Conservation (phyloP, 352 stramenopile genomes). For the Phytophthora pluvialis region DNA sequence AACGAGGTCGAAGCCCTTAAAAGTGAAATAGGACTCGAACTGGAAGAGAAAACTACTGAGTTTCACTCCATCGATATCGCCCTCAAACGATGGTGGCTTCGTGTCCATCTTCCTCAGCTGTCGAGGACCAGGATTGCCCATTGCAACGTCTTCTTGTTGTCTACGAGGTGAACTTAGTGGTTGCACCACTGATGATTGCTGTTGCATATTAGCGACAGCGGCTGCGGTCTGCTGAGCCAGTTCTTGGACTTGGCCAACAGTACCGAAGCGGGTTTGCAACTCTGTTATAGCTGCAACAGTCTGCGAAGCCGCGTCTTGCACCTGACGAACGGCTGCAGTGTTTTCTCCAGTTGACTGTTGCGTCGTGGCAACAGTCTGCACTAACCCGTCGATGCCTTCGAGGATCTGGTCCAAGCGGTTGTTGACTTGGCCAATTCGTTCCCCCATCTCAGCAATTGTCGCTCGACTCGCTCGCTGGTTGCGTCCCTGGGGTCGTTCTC, state of each 20-base stretch:
- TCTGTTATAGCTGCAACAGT: conserved; percentile 9
- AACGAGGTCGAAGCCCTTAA: conserved; percentile 11
- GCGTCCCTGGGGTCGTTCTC: not conserved
- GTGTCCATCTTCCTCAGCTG: conserved; percentile 19
- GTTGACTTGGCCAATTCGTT: conserved; percentile 11
- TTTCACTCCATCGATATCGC: conserved; percentile 15
- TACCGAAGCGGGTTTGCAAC: not conserved
- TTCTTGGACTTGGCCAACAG: conserved; percentile 5
- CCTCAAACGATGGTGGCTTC: conserved; percentile 21
- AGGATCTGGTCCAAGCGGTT: conserved; percentile 9
- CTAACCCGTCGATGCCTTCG: conserved; percentile 12
- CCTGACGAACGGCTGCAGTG: not conserved
- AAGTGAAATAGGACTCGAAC: conserved; percentile 21
- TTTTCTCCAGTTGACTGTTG: conserved; percentile 6
- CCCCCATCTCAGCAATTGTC: conserved; percentile 5
- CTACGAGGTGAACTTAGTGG: not conserved
- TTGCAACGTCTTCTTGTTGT: conserved; percentile 6
- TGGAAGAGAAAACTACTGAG: conserved; percentile 17
- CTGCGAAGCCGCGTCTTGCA: conserved; percentile 5
- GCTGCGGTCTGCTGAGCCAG: conserved; percentile 6
- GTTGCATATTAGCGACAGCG: conserved; percentile 3
- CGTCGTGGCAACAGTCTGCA: conserved; percentile 4
- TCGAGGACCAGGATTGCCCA: not conserved
- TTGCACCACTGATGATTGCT: not conserved
- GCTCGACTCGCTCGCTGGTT: not conserved